Percentiles rank a stretch among this genome's conserved stretches.
Conservation (phyloP, 176 grass and related monocot genomes). For the Sorghum bicolor region Sorghum_bicolor_NCBIv3 NC_012877.2:58492501-58493000, state of each 20-base stretch:
- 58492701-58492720: constrained; percentile 51
- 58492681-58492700: background rate
- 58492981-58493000: background rate
- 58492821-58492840: background rate
- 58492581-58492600: background rate
- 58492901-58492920: background rate
- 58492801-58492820: background rate
- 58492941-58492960: background rate
- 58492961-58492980: background rate
- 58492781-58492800: constrained; percentile 8
- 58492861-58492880: background rate
- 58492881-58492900: background rate
- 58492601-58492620: background rate
- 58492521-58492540: background rate
- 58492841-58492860: background rate
- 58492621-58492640: no score
- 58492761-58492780: constrained; percentile 69
- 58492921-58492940: background rate
- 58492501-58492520: constrained; percentile 16
- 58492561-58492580: background rate
- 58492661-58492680: background rate
- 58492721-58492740: constrained; percentile 74
- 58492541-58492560: background rate
- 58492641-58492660: background rate
- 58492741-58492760: constrained; percentile 79